Evolutionary conservation across 2,329 filamentous ascomycete genomes (phyloP).

Genomic region (Fusarium sambucinum): DNA sequence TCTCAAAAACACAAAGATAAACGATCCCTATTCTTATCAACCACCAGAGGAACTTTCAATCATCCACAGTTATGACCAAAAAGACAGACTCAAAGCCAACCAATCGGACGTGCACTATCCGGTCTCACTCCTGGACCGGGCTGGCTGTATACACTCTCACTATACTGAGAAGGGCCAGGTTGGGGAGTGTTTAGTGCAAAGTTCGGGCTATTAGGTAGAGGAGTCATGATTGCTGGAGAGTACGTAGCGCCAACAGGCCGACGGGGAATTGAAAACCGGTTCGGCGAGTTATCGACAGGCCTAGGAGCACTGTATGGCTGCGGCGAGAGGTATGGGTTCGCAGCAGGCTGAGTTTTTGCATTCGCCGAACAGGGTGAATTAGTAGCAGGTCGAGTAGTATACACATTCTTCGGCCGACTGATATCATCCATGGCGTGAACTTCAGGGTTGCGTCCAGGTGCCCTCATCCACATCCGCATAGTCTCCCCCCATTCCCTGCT

Average conservation of each 20-base stretch:
- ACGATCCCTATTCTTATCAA: no score
- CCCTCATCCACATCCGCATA: not conserved
- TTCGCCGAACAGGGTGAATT: not conserved
- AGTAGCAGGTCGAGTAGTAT: not conserved
- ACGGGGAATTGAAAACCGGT: not conserved
- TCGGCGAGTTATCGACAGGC: not conserved
- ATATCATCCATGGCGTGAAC: not conserved
- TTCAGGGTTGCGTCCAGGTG: not conserved
- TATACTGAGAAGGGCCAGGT: not conserved
- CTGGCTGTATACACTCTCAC: slow-evolving; percentile 1
- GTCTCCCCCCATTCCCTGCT: not conserved
- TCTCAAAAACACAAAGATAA: no score
- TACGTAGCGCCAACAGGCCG: not conserved
- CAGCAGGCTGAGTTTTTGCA: not conserved
- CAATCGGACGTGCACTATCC: not conserved
- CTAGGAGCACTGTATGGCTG: not conserved
- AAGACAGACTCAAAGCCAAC: not conserved
- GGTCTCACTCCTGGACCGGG: not conserved
- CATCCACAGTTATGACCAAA: not conserved
- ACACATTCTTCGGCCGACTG: not conserved
- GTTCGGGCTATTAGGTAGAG: not conserved
- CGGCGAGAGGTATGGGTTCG: not conserved
- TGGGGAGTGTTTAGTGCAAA: not conserved
- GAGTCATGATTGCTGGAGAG: not conserved
- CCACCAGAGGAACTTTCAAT: no score